Base-by-base conservation (phyloP, 176 grass and related monocot species). In the Ampelocalamus luodianensis region DNA sequence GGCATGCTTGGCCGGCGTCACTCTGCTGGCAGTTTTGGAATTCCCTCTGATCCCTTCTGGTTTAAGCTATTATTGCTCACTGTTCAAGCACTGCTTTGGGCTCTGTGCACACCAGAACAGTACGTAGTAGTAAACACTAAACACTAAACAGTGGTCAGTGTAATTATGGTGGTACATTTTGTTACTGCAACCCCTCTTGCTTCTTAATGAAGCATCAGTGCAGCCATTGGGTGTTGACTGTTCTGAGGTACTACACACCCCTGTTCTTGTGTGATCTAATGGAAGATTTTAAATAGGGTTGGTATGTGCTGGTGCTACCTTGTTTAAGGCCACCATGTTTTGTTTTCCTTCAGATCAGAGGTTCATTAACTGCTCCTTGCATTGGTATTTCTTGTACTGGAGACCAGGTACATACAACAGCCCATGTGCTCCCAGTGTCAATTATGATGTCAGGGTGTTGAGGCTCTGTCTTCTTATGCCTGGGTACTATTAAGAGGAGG, bases 301-400 rank as follows among this genome's bases (percentile, higher is more conserved):
- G 74, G 48, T 77, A 32, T 36, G 40, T 46, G 20, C 45, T 38
- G 65, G 54, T 46, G 71, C 18, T 20, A 26, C 42, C 8, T 79
- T 49, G 15, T 11, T 79, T 79, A 26, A 63, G 63, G 32, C 59
- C 5, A 10, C 59, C 5, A 10, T 66, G 32, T 66, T 17, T 37
- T 69, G 1, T 27, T 73, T 69, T 75, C 5, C 40, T 43, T 43
- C 51, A 20, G 51, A 20, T 17, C 16, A 24, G 58, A 14, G 27
- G 15, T 79, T 61, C 10, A 46, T 39, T 86, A 86, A 73, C 56
- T 80, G 68, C 55, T 80, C 66, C 84, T 13, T 34, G n/a, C 63
- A 39, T 61, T 62, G 20, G 5, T 79, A 17, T 38, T 12, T 8
- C 39, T 26, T 36, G 27, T 36, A 50, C 14, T 51, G 27, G 8